Percentiles rank a stretch among this genome's conserved stretches.
phyloP scores from a whole-genome alignment of 768 basidiomycete genomes.

The Mycena capillaripes region DNA sequence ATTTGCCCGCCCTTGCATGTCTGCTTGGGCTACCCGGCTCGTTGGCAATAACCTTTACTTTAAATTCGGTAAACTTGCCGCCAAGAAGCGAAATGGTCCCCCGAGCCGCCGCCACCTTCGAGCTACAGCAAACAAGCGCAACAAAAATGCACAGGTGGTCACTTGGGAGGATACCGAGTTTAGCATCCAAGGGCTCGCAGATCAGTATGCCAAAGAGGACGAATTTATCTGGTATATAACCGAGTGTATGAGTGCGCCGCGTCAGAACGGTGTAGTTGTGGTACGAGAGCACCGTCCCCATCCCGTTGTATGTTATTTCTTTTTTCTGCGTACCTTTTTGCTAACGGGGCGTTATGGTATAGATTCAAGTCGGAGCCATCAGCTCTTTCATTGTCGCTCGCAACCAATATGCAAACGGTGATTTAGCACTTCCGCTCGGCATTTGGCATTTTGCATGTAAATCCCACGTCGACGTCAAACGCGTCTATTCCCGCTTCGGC shows the following conservation, averaged over 20 bases:
- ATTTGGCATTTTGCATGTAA: no score
- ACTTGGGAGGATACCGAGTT: not conserved
- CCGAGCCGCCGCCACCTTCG: not conserved
- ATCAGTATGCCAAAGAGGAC: not conserved
- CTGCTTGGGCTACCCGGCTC: not conserved
- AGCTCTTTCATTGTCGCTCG: not conserved
- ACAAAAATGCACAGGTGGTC: not conserved
- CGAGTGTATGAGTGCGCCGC: no score
- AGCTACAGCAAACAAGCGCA: not conserved
- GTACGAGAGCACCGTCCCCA: not conserved
- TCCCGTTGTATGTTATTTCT: not conserved
- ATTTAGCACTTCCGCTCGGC: not conserved
- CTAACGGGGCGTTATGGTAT: not conserved
- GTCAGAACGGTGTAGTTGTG: not conserved
- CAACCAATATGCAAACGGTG: not conserved
- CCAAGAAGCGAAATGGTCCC: not conserved
- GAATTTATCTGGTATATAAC: not conserved
- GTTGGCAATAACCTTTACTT: not conserved
- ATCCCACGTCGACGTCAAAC: no score
- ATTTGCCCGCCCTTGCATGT: not conserved
- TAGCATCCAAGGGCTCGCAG: slow-evolving; percentile 1
- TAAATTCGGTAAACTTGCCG: not conserved
- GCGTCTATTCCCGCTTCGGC: no score
- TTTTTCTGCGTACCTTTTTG: not conserved
- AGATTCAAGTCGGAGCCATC: not conserved